phyloP scores from a whole-genome alignment of 441 rosid species.

The Raphanus hybrid region DNA sequence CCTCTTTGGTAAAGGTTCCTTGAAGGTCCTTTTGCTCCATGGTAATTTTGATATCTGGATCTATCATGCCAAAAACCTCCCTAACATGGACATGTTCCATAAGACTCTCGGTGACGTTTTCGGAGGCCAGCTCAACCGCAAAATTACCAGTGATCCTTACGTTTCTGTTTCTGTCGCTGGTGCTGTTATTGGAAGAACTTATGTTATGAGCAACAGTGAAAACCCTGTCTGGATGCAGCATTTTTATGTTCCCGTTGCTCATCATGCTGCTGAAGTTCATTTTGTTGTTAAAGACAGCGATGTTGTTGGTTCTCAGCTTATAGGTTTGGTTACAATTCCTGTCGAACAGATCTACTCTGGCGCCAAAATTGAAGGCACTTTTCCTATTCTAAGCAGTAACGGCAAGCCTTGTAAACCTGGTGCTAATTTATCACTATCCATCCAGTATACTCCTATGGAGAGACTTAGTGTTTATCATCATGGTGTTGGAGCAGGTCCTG shows the following conservation, averaged over 20 bases:
- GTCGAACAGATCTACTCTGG: constrained; percentile 59
- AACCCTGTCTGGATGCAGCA: constrained; percentile 83
- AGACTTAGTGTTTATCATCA: constrained; percentile 51
- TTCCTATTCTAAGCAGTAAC: constrained; percentile 45
- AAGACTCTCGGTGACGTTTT: constrained; percentile 60
- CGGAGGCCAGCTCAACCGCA: constrained; percentile 52
- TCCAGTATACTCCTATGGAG: constrained; percentile 58
- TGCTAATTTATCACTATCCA: constrained; percentile 60
- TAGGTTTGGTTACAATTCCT: constrained; percentile 64
- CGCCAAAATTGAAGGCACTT: constrained; percentile 47
- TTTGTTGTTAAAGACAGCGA: constrained; percentile 88
- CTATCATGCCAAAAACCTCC: constrained; percentile 69
- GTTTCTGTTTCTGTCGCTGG: constrained; percentile 75
- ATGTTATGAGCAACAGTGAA: constrained; percentile 71
- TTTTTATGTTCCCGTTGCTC: constrained; percentile 72
- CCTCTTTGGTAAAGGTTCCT: constrained; percentile 42
- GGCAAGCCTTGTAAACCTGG: constrained; percentile 47
- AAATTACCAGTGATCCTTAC: constrained; percentile 80
- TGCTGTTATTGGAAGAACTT: constrained; percentile 80
- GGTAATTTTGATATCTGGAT: constrained; percentile 71
- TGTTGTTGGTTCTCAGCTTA: constrained; percentile 79
- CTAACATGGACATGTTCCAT: constrained; percentile 77
- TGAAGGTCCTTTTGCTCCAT: constrained; percentile 52
- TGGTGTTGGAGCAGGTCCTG: constrained; percentile 73
- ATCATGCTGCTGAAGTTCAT: constrained; percentile 60